These are phyloP conservation scores for Petasospora fabianii DNA, from an alignment of 1,139 yeast species.

Conservation along the genomic window DNA sequence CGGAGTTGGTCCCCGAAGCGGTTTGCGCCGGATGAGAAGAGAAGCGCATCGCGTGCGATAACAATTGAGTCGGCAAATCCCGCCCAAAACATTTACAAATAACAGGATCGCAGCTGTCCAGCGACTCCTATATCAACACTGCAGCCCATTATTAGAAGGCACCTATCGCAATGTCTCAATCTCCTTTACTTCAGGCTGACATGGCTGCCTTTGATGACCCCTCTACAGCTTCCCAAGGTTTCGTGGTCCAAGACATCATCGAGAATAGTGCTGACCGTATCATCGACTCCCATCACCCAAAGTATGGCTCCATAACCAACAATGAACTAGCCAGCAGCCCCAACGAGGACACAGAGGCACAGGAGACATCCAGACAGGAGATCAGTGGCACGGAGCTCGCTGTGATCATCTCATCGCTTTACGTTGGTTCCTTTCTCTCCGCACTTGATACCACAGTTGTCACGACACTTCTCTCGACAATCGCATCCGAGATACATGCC, in stretches of 20 bases:
- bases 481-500: constrained; percentile 58
- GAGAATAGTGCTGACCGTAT: constrained; percentile 13
- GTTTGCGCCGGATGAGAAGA: too few species aligned
- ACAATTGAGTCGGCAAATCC: too few species aligned
- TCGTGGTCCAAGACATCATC: constrained; percentile 11
- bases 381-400: constrained; percentile 5
- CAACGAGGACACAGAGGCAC: constrained; percentile 10
- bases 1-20: too few species aligned
- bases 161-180: constrained; percentile 7
- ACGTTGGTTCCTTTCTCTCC: constrained; percentile 50
- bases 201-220: constrained; percentile 17
- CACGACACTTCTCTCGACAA: constrained; percentile 55
- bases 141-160: too few species aligned
- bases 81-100: too few species aligned
- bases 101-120: too few species aligned
- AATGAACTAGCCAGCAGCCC: too few species aligned
- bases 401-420: constrained; percentile 36
- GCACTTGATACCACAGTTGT: constrained; percentile 64
- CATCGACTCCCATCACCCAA: constrained; percentile 11
- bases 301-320: constrained; percentile 14
- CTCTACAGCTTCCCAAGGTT: constrained; percentile 11
- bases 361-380: constrained; percentile 3
- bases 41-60: too few species aligned
- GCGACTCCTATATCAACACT: too few species aligned
- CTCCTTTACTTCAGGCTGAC: constrained; percentile 14